A percentile compares a stretch with the other conserved stretches of the same genome.
phyloP scores from a whole-genome alignment of 768 basidiomycete genomes.

The Rhodotorula sphaerocarpa region DNA sequence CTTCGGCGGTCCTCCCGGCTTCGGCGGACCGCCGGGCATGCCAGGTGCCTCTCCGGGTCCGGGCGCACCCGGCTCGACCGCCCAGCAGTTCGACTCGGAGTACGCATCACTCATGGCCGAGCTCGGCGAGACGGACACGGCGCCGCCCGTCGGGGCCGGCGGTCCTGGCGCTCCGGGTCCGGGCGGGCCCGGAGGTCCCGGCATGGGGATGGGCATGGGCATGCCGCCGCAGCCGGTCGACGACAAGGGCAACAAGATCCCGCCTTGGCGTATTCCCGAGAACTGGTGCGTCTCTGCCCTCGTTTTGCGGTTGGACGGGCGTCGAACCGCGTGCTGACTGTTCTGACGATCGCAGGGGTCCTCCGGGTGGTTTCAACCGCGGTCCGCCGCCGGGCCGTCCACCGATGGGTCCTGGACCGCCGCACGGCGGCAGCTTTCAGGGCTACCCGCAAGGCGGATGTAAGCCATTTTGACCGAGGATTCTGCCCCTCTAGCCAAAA shows the following conservation, averaged over 20 bases:
- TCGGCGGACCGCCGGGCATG: constrained; percentile 10
- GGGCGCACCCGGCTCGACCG: constrained; percentile 53
- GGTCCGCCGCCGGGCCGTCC: neutral
- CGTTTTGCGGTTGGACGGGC: too few relatives aligned
- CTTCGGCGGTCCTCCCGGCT: constrained; percentile 25
- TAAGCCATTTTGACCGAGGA: neutral
- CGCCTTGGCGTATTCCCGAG: constrained; percentile 44
- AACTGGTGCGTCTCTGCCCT: constrained; percentile 40
- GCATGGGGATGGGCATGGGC: constrained; percentile 10
- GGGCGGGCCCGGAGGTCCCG: neutral
- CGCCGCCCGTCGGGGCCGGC: constrained; percentile 13
- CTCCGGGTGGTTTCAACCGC: constrained; percentile 1
- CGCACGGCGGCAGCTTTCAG: neutral
- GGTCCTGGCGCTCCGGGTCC: constrained; percentile 24
- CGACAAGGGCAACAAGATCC: constrained; percentile 39
- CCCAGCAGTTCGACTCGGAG: constrained; percentile 85
- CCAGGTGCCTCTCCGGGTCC: constrained; percentile 34
- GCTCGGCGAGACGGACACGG: constrained; percentile 59
- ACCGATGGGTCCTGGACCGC: too few relatives aligned
- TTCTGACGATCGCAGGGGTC: neutral
- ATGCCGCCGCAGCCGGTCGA: constrained; percentile 24
- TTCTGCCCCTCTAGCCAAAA: too few relatives aligned
- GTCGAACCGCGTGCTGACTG: neutral
- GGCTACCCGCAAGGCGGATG: neutral
- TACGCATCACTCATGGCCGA: constrained; percentile 97